Conservation (phyloP, 805 yeast species). For the Teunomyces panamensis region DNA sequence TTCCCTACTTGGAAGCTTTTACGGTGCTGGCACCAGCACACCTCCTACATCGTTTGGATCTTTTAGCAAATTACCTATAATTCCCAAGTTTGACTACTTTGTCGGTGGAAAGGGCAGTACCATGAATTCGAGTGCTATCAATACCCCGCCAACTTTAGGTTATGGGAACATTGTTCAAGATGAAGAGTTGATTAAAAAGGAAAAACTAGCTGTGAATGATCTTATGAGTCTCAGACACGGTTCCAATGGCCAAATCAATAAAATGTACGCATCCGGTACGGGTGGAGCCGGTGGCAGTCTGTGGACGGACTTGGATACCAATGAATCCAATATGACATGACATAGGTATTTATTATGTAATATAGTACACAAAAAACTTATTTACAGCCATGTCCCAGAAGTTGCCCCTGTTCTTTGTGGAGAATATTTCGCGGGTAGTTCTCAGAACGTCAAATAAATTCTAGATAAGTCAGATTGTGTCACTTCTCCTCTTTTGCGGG, state of each 20-base stretch:
- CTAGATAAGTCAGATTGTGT: background rate
- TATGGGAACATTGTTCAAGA: conserved; percentile 4
- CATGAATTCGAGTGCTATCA: background rate
- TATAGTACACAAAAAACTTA: background rate
- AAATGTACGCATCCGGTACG: background rate
- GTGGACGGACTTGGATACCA: background rate
- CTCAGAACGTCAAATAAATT: background rate
- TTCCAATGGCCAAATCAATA: background rate
- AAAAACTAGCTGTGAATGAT: conserved; percentile 24
- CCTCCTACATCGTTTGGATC: conserved; percentile 5
- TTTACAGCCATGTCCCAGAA: background rate
- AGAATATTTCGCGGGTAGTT: background rate
- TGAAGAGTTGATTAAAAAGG: conserved; percentile 26
- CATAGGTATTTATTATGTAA: conserved; percentile 2
- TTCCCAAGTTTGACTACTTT: conserved; percentile 12
- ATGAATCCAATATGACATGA: background rate
- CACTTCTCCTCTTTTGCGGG: conserved; percentile 2
- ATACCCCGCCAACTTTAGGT: background rate
- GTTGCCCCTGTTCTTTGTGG: background rate
- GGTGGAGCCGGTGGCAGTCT: background rate
- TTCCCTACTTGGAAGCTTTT: background rate
- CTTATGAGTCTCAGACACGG: conserved; percentile 14
- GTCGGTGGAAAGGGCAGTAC: conserved; percentile 7
- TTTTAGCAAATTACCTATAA: conserved; percentile 9
- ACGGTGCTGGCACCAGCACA: background rate